These are phyloP conservation scores for Cercospora sojina DNA, from an alignment of 2,329 filamentous ascomycete species.

Conservation along the genomic window DNA sequence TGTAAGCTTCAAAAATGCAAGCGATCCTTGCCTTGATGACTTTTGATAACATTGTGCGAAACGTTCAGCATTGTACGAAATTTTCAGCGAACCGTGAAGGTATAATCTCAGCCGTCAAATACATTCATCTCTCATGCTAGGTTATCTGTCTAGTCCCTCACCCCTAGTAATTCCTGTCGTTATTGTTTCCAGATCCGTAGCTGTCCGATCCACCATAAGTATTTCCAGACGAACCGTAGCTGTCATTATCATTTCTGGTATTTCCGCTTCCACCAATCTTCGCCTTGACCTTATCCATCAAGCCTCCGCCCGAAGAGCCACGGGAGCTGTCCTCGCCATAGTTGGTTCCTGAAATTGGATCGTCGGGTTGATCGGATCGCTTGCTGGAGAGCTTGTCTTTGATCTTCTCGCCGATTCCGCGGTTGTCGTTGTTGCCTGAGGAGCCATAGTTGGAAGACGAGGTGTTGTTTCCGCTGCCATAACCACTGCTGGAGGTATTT, in stretches of 20 bases:
- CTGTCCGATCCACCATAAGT: conserved; percentile 2
- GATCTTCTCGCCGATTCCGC: neutral
- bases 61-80: too few relatives aligned
- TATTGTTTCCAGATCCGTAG: conserved; percentile 4
- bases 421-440: neutral
- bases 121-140: neutral
- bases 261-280: conserved; percentile 12
- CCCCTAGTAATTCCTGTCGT: neutral
- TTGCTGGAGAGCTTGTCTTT: conserved; percentile 9
- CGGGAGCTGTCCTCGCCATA: conserved; percentile 7
- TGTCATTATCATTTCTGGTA: conserved; percentile 10
- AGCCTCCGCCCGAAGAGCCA: conserved; percentile 5
- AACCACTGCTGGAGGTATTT: neutral
- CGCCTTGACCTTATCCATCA: conserved; percentile 20
- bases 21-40: neutral
- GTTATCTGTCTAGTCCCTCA: neutral
- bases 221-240: neutral
- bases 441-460: neutral
- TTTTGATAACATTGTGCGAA: too few relatives aligned
- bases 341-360: conserved; percentile 2
- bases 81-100: too few relatives aligned
- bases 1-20: neutral
- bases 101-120: too few relatives aligned
- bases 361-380: conserved; percentile 1
- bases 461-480: neutral